Base-by-base conservation (phyloP, 768 basidiomycete genomes). In the Serendipita sp. region DNA sequence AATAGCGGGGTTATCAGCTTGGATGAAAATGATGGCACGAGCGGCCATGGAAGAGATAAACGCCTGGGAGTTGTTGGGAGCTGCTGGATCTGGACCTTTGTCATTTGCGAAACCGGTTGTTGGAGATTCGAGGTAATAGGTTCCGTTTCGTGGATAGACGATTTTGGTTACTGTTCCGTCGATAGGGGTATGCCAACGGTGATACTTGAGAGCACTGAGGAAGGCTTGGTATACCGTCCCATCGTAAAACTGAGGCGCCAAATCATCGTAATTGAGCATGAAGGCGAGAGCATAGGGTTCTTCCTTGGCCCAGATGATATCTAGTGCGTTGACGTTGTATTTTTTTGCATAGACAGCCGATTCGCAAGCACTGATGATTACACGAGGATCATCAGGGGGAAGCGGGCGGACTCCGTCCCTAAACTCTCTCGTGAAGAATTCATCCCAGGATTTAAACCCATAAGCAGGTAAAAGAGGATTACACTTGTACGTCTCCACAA, bases 211-310 rank as follows among this genome's bases (percentile, higher is more conserved):
- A 2, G 80, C 75, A 61, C 74, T 74, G 64, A 86, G 76, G 71
- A 83, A 83, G 0, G 78, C 82, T 66, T 85, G 83, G n/a, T n/a
- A n/a, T n/a, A n/a, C n/a, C n/a, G n/a, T n/a, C 69, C 77, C 83
- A 9, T 78, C 80, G 3, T 75, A 72, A 65, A 82, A 80, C 20
- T 74, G 69, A 1, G 73, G 63, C 0, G 76, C 70, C 62, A 71
- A 68, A 0, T 73, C 66, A 64, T 81, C 76, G 42, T 74, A 68
- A 50, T 75, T 67, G 28, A 85, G 77, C 72, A 84, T 81, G 67
- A 83, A 76, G 7, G 68, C 34, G 44, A 84, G 78, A 2, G 82
- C 84, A 70, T 85, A 85, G 0, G 78, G 77, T 67, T 83, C 73
- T 0, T 76, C 80, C 68, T 85, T 85, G 69, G 83, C 66, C 82